These are phyloP conservation scores for Thielaviopsis ethacetica DNA, from an alignment of 2,329 filamentous ascomycete species.

Conservation along the genomic window DNA sequence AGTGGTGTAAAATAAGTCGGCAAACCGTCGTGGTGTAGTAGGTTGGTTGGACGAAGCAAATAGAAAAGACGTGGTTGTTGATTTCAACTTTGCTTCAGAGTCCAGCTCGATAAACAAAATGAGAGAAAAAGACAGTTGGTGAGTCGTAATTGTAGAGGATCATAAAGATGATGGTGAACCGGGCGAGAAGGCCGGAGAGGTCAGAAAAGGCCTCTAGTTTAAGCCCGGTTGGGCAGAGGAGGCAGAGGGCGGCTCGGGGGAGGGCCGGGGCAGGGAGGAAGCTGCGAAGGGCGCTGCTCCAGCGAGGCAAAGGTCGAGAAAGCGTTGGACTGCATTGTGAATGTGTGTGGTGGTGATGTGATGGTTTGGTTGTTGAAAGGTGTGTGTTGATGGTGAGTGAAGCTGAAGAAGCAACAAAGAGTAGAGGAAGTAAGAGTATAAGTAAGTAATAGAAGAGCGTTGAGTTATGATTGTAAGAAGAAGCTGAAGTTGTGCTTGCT, in stretches of 20 bases:
- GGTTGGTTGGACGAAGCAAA: background rate
- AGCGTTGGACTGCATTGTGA: conserved; percentile 9
- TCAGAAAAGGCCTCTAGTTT: conserved; percentile 18
- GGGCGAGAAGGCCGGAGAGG: conserved; percentile 28
- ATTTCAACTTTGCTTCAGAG: background rate
- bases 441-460: background rate
- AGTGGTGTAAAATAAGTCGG: background rate
- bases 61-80: background rate
- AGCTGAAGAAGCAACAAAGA: conserved; percentile 2
- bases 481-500: background rate
- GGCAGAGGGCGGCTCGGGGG: conserved; percentile 48
- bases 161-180: conserved; percentile 42
- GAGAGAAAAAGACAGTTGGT: background rate
- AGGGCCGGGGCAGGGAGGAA: conserved; percentile 50
- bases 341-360: conserved; percentile 12
- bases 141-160: background rate
- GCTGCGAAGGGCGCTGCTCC: conserved; percentile 44
- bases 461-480: background rate
- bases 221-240: conserved; percentile 45
- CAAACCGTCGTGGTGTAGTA: no score
- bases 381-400: background rate
- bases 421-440: background rate
- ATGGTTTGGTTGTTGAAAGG: conserved; percentile 14
- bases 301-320: conserved; percentile 13
- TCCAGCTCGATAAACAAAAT: background rate